Evolutionary conservation across 2,329 filamentous ascomycete species (phyloP).

Genomic region (Sporothrix brunneoviolacea): DNA sequence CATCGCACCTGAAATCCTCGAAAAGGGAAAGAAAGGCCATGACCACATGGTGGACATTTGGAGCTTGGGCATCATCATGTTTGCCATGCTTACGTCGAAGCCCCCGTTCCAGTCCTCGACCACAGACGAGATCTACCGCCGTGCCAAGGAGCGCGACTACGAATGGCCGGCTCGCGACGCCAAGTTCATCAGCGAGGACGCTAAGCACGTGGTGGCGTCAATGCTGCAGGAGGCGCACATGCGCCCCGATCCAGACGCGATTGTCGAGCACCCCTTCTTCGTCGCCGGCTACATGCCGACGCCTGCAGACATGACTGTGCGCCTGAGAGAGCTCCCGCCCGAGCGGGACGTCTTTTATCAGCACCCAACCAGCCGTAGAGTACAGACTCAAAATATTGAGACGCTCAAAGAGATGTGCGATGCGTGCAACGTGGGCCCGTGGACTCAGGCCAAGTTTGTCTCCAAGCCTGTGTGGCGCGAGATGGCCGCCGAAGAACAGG

Average conservation of each 20-base stretch:
- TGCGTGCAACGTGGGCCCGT: slow-evolving; percentile 54
- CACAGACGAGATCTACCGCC: slow-evolving; percentile 76
- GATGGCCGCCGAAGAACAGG: slow-evolving; percentile 61
- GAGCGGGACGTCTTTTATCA: slow-evolving; percentile 53
- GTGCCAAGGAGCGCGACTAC: slow-evolving; percentile 64
- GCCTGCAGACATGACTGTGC: slow-evolving; percentile 50
- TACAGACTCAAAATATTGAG: slow-evolving; percentile 40
- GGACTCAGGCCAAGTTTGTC: slow-evolving; percentile 38
- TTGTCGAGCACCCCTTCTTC: slow-evolving; percentile 77
- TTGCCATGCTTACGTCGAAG: slow-evolving; percentile 93
- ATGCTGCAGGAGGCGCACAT: slow-evolving; percentile 70
- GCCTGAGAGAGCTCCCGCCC: slow-evolving; percentile 51
- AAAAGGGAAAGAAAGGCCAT: slow-evolving; percentile 89
- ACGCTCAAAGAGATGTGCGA: slow-evolving; percentile 53
- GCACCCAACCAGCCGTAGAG: slow-evolving; percentile 37
- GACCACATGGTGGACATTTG: slow-evolving; percentile 98
- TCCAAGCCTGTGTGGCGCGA: slow-evolving; percentile 58
- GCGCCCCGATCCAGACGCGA: slow-evolving; percentile 68
- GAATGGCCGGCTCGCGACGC: slow-evolving; percentile 67
- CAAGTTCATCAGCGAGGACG: slow-evolving; percentile 66
- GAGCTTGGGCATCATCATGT: slow-evolving; percentile 97
- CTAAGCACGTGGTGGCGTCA: slow-evolving; percentile 69
- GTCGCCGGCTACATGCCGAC: slow-evolving; percentile 66
- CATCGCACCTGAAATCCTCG: slow-evolving; percentile 91
- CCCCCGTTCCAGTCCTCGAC: slow-evolving; percentile 93